Percentiles rank a stretch among this genome's conserved stretches.
These are phyloP conservation scores for Colletotrichum eremochloae DNA, from an alignment of 2,329 filamentous ascomycete species.

Conservation along the genomic window DNA sequence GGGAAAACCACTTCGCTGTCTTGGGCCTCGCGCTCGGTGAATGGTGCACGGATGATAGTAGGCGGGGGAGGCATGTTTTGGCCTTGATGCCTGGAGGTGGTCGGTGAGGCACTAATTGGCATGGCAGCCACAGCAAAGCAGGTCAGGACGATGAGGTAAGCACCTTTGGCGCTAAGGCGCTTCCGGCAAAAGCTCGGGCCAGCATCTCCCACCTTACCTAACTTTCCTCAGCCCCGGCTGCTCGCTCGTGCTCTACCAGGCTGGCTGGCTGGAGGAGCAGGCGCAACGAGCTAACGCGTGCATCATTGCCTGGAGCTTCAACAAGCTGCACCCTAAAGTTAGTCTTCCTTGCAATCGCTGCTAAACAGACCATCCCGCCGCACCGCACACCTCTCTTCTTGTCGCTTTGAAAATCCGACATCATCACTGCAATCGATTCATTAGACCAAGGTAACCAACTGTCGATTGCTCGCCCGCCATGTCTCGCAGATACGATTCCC, in stretches of 20 bases:
- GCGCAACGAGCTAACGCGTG: slow-evolving; percentile 43
- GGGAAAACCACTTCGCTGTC: neutral
- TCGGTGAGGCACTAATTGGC: neutral
- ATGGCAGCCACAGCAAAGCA: neutral
- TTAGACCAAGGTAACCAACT: slow-evolving; percentile 6
- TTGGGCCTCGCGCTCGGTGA: slow-evolving; percentile 26
- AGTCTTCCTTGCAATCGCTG: slow-evolving; percentile 40
- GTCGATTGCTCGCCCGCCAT: slow-evolving; percentile 64
- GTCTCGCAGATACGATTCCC: slow-evolving; percentile 97
- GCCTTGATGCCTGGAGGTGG: neutral
- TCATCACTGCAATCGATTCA: neutral
- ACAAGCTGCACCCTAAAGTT: slow-evolving; percentile 35
- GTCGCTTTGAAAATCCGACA: slow-evolving; percentile 23
- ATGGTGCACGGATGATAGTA: neutral
- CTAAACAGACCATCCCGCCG: slow-evolving; percentile 30
- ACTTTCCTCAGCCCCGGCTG: slow-evolving; percentile 23
- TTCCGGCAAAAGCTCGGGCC: slow-evolving; percentile 35
- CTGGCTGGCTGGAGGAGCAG: slow-evolving; percentile 28
- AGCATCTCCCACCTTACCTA: neutral
- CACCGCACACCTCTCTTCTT: slow-evolving; percentile 12
- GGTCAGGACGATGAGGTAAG: slow-evolving; percentile 7
- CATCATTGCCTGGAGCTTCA: slow-evolving; percentile 45
- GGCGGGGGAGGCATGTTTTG: slow-evolving; percentile 4
- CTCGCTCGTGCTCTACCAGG: slow-evolving; percentile 19
- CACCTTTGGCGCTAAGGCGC: neutral